Evolutionary conservation across 225 moss, liverwort and hornwort species (phyloP).

Genomic region (Lunularia cruciata): DNA sequence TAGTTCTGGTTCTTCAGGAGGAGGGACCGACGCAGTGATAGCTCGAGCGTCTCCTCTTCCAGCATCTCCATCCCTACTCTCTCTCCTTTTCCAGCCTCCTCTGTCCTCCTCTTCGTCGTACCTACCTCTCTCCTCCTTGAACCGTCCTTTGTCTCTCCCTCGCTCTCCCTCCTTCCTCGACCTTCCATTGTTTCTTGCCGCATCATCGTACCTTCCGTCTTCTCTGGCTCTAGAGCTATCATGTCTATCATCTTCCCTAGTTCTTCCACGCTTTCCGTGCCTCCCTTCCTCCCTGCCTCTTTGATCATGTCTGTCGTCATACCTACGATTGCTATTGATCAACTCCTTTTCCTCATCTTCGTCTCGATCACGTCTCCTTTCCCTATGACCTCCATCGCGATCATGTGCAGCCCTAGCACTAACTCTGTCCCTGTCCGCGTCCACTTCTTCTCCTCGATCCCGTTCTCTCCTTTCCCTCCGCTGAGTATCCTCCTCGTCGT

Average conservation of each 20-base stretch:
- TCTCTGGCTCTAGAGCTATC: slow-evolving; percentile 23
- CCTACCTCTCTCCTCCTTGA: not conserved
- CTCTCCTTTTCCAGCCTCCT: slow-evolving; percentile 28
- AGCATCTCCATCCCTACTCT: slow-evolving; percentile 31
- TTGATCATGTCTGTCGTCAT: slow-evolving; percentile 14
- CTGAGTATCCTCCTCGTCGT: slow-evolving; percentile 38
- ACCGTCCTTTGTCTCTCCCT: slow-evolving; percentile 18
- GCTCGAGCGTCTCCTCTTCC: slow-evolving; percentile 15
- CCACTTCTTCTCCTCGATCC: slow-evolving; percentile 18
- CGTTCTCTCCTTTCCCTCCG: slow-evolving; percentile 22
- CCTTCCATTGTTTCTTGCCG: slow-evolving; percentile 24
- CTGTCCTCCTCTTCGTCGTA: slow-evolving; percentile 37
- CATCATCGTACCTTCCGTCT: slow-evolving; percentile 20
- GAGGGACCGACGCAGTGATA: slow-evolving; percentile 23
- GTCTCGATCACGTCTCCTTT: slow-evolving; percentile 26
- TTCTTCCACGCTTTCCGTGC: slow-evolving; percentile 16
- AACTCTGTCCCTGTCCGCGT: slow-evolving; percentile 19
- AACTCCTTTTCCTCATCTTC: slow-evolving; percentile 25
- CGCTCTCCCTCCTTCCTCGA: slow-evolving; percentile 27
- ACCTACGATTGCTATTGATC: slow-evolving; percentile 21
- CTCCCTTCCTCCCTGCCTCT: slow-evolving; percentile 25
- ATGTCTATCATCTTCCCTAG: slow-evolving; percentile 42
- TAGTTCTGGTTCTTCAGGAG: slow-evolving; percentile 76
- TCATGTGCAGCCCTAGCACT: slow-evolving; percentile 36
- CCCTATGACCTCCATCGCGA: slow-evolving; percentile 25